These are phyloP conservation scores for Peniophora sp. DNA, from an alignment of 1,284 basidiomycete genomes.

Conservation along the genomic window DNA sequence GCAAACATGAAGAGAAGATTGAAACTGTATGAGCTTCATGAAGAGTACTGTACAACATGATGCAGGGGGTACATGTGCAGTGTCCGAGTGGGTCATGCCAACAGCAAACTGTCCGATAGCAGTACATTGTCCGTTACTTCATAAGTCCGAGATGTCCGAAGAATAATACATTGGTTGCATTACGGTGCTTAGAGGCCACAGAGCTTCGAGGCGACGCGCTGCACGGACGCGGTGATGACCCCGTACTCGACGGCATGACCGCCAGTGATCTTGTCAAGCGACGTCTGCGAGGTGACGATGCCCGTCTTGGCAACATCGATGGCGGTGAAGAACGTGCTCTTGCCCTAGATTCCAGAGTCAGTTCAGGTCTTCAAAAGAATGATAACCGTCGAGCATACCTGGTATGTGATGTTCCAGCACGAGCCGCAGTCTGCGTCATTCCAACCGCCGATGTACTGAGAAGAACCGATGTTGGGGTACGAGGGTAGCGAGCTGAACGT, in stretches of 20 bases:
- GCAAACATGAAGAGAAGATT: too few relatives aligned
- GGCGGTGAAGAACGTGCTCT: constrained; percentile 28
- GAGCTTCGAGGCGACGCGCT: constrained; percentile 23
- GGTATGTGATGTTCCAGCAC: constrained; percentile 40
- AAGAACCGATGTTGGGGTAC: constrained; percentile 39
- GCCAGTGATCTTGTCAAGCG: constrained; percentile 18
- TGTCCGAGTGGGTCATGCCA: too few relatives aligned
- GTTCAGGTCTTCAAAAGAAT: too few relatives aligned
- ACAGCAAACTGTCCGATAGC: too few relatives aligned
- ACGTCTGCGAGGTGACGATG: constrained; percentile 27
- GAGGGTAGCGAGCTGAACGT: constrained; percentile 33
- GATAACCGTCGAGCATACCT: too few relatives aligned
- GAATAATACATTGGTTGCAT: too few relatives aligned
- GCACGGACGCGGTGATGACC: constrained; percentile 27
- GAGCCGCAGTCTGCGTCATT: constrained; percentile 40
- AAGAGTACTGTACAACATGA: too few relatives aligned
- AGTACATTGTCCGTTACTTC: too few relatives aligned
- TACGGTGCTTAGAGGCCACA: constrained; percentile 30
- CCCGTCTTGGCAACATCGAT: constrained; percentile 30
- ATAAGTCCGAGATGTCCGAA: too few relatives aligned
- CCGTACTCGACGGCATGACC: constrained; percentile 29
- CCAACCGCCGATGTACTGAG: constrained; percentile 30
- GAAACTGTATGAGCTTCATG: too few relatives aligned
- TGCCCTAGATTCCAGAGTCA: constrained; percentile 10
- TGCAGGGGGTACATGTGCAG: too few relatives aligned